phyloP scores from a whole-genome alignment of 2,329 filamentous ascomycete species.

The Boeremia exigua region DNA sequence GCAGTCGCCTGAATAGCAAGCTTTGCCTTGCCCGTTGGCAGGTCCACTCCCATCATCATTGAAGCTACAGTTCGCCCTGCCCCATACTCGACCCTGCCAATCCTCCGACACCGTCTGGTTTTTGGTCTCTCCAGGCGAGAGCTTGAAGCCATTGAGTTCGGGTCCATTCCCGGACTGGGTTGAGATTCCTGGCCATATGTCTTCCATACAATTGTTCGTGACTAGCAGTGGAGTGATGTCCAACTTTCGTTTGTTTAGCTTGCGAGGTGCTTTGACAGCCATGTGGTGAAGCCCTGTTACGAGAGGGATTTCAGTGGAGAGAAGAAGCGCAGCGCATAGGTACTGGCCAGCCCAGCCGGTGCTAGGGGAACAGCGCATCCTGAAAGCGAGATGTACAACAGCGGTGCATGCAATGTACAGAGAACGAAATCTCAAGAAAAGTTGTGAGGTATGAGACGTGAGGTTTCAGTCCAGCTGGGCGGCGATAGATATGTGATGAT shows the following conservation, averaged over 20 bases:
- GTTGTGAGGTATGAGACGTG: slow-evolving; percentile 17
- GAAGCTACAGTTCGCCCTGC: slow-evolving; percentile 82
- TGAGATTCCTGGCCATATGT: slow-evolving; percentile 77
- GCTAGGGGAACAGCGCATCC: slow-evolving; percentile 25
- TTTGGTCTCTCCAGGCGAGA: slow-evolving; percentile 63
- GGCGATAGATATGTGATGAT: slow-evolving; percentile 17
- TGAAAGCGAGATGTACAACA: slow-evolving; percentile 17
- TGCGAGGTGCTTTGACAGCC: slow-evolving; percentile 37
- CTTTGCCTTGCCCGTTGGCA: slow-evolving; percentile 55
- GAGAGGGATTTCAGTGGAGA: slow-evolving; percentile 29
- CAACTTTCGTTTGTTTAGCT: slow-evolving; percentile 38
- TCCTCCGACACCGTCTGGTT: slow-evolving; percentile 71
- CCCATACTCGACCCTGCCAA: slow-evolving; percentile 86
- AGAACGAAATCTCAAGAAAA: slow-evolving; percentile 14
- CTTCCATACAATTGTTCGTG: slow-evolving; percentile 73
- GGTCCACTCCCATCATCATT: slow-evolving; percentile 66
- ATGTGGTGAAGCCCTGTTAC: slow-evolving; percentile 44
- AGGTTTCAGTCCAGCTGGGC: slow-evolving; percentile 24
- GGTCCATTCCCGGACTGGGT: slow-evolving; percentile 76
- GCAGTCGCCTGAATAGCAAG: slow-evolving; percentile 80
- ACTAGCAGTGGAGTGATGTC: slow-evolving; percentile 64
- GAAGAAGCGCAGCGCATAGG: slow-evolving; percentile 32
- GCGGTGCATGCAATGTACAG: slow-evolving; percentile 18
- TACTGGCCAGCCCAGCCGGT: slow-evolving; percentile 20
- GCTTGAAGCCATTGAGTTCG: slow-evolving; percentile 70